Evolutionary conservation across 495 filamentous ascomycete genomes (phyloP), one percentile per base, ranked within the genome.

Genomic region (Aspergillus taichungensis): DNA sequence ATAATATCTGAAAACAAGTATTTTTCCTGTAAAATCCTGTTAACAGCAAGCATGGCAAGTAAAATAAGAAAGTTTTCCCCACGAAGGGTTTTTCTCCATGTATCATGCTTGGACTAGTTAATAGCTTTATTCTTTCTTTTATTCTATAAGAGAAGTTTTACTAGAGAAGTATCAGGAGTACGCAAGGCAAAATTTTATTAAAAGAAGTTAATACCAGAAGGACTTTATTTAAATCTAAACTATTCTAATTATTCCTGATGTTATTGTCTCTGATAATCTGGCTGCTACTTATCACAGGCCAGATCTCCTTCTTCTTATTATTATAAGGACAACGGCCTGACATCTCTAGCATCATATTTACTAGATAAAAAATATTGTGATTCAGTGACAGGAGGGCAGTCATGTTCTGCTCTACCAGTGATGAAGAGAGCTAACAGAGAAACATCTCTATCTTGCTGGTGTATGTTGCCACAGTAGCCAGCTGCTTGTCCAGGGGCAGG

Each of bases 311-410:
- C 7, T 11, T 31, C 12, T 31, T 42, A 42, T 18, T n/a, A 32
- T 6, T 31, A 42, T 28, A 42, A 31, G 29, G 31, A 9, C 9
- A 32, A 3, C 5, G 3, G 5, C 11, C 29, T 24, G 11, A 40
- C 11, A 42, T 30, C 12, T 9, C 32, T 31, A 30, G 13, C 6
- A 29, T 13, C 31, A 31, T 9, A 31, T 32, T 42, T 11, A 27
- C 8, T 8, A 40, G 10, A 40, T 40, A 40, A 40, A 14, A 27
- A 6, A 40, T 40, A 40, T 11, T 40, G 24, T 9, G 5, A n/a
- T 14, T 27, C 18, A 40, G 14, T 40, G 24, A 40, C 27, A 54
- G 54, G 13, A 54, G 48, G 4, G 54, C 4, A 2, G 4, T 4
- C 4, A 24, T 4, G 1, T 24, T 2, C 4, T 24, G 4, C 1